Percentiles rank a stretch among this genome's conserved stretches.
These are phyloP conservation scores for Candida freyschussii DNA, from an alignment of 1,139 yeast species.

Conservation along the genomic window DNA sequence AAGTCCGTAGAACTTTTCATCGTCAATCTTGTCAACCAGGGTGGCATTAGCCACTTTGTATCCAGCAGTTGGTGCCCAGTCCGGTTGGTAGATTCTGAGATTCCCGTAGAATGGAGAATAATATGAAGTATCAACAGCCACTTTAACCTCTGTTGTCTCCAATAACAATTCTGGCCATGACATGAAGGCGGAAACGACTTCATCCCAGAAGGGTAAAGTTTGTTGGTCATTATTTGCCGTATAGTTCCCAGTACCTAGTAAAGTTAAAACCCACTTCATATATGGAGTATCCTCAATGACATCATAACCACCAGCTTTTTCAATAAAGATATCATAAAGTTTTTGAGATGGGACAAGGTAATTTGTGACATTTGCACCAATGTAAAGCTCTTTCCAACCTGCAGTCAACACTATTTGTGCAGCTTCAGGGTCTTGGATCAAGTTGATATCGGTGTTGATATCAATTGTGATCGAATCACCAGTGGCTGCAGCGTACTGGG, in stretches of 20 bases:
- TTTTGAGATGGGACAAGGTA: constrained; percentile 35
- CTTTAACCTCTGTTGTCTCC: constrained; percentile 27
- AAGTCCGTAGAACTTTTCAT: constrained; percentile 28
- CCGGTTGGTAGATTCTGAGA: constrained; percentile 33
- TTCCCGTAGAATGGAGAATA: constrained; percentile 39
- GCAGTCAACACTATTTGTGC: constrained; percentile 39
- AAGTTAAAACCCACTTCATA: constrained; percentile 25
- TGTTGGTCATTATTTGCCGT: constrained; percentile 28
- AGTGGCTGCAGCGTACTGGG: constrained; percentile 34
- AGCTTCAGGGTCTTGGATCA: constrained; percentile 41
- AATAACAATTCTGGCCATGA: constrained; percentile 32
- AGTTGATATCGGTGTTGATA: constrained; percentile 38
- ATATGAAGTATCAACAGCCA: constrained; percentile 36
- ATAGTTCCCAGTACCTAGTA: constrained; percentile 34
- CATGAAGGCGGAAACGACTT: constrained; percentile 34
- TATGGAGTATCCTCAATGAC: constrained; percentile 27
- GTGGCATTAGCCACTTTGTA: constrained; percentile 34
- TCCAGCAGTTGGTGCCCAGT: constrained; percentile 31
- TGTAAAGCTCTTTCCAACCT: constrained; percentile 33
- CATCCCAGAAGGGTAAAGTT: constrained; percentile 39
- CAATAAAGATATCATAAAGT: constrained; percentile 32
- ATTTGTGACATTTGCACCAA: constrained; percentile 41
- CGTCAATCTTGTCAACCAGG: constrained; percentile 30
- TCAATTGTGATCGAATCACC: constrained; percentile 32
- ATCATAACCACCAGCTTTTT: constrained; percentile 31